A percentile compares a stretch with the other conserved stretches of the same genome.
Conservation (phyloP, 1,284 basidiomycete genomes). For the Jaminaea rosea region DNA sequence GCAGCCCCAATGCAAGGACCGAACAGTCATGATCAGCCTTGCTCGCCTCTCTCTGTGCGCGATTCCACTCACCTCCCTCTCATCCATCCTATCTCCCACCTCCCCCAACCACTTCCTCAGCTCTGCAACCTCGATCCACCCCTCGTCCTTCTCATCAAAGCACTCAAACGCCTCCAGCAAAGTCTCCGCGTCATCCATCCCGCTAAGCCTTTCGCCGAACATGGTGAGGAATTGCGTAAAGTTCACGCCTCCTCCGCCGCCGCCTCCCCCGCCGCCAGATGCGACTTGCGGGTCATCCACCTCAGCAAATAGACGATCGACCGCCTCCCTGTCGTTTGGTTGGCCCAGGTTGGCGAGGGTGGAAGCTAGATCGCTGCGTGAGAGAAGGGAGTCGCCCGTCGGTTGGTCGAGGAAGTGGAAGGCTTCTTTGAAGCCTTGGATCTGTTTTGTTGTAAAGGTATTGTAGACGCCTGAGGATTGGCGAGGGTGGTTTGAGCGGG, state of each 20-base stretch:
- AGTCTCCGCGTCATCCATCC: constrained; percentile 31
- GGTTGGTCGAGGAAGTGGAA: constrained; percentile 48
- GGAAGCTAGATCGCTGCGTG: constrained; percentile 32
- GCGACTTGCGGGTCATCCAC: not conserved
- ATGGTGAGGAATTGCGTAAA: constrained; percentile 44
- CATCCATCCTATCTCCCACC: constrained; percentile 37
- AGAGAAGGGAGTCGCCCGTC: constrained; percentile 46
- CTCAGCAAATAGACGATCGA: constrained; percentile 2
- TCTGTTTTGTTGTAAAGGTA: constrained; percentile 43
- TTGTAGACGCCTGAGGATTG: constrained; percentile 36
- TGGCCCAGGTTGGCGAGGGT: constrained; percentile 43
- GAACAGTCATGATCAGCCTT: not conserved
- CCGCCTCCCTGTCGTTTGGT: constrained; percentile 3
- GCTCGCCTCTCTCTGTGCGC: not conserved
- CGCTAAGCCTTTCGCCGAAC: constrained; percentile 35
- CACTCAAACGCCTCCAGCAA: constrained; percentile 43
- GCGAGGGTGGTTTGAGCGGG: constrained; percentile 36
- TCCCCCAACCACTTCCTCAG: constrained; percentile 36
- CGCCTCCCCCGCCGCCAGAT: constrained; percentile 1
- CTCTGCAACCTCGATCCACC: constrained; percentile 20
- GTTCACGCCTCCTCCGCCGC: constrained; percentile 19
- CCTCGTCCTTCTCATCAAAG: constrained; percentile 27
- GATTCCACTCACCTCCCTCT: constrained; percentile 26
- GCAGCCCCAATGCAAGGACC: not conserved
- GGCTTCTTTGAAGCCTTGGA: constrained; percentile 49